Evolutionary conservation across 805 yeast species (phyloP).

Genomic region (Geotrichum ghanense): DNA sequence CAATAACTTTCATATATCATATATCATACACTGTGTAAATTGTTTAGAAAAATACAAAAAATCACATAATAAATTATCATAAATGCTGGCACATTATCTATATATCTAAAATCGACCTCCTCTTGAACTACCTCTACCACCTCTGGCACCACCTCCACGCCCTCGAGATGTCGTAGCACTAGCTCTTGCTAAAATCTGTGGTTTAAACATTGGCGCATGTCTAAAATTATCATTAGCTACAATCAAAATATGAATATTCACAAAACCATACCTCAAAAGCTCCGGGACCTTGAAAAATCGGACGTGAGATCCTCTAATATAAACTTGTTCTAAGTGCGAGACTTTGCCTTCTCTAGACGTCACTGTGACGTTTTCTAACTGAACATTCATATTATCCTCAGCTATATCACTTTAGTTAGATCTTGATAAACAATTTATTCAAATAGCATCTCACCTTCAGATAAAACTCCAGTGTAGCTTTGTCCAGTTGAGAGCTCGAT

Average conservation of each 20-base stretch:
- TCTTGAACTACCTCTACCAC: constrained; percentile 13
- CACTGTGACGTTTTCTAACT: constrained; percentile 66
- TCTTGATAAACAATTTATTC: background rate
- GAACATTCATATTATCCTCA: constrained; percentile 93
- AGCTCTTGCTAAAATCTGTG: constrained; percentile 20
- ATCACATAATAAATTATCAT: too few relatives aligned
- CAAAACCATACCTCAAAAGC: constrained; percentile 37
- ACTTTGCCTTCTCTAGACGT: constrained; percentile 70
- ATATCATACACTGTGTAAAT: too few relatives aligned
- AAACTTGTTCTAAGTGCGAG: constrained; percentile 70
- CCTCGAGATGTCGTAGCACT: constrained; percentile 14
- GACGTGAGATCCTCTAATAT: constrained; percentile 84
- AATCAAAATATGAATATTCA: background rate
- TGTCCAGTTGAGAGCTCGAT: constrained; percentile 79
- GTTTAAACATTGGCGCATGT: constrained; percentile 80
- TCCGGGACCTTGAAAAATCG: constrained; percentile 83
- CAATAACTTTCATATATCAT: too few relatives aligned
- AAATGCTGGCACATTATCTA: too few relatives aligned
- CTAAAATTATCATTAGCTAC: constrained; percentile 13
- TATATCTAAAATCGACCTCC: too few relatives aligned
- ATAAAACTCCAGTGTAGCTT: constrained; percentile 73
- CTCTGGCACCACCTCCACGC: constrained; percentile 11
- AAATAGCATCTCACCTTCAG: constrained; percentile 40
- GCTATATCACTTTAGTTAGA: constrained; percentile 16
- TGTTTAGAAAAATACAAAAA: too few relatives aligned